Evolutionary conservation across 2,329 filamentous ascomycete species (phyloP), one percentile per base, ranked within the genome.

Genomic region (Pseudogymnoascus sp.): DNA sequence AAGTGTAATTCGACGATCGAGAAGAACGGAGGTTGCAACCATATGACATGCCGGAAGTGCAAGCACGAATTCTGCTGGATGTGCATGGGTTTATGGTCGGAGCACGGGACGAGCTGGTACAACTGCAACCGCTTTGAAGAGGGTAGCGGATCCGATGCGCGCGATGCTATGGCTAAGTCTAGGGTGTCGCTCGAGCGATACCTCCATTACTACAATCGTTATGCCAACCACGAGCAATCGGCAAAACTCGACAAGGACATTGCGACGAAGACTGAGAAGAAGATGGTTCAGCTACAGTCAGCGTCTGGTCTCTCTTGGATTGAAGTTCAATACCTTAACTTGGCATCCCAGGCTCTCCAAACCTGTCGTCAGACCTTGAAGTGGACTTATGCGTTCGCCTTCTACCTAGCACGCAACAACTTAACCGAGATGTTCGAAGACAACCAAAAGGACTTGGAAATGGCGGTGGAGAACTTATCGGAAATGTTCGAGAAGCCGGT

Each of bases 11-110:
- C 93, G 2, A 99, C 94, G 0, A 99, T 99, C 47, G 94, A 99
- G 76, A 99, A 99, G 83, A 99, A 99, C 67, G 92, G 92, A 59
- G 92, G 92, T 3, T 97, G 92, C 78, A 97, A 97, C 76, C 92
- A 97, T 74, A 97, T 97, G 92, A 97, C 92, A 0, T 97, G 92
- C 73, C 82, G 92, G 61, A 97, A 97, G 74, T 97, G 92, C 78
- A 91, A 91, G 70, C 87, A 97, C 71, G 92, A 97, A 71, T 97
- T 99, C 71, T 99, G 94, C 77, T 99, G 94, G 94, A 97, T 99
- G 89, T 99, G 94, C 71, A 99, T 99, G 94, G 94, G 94, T 0
- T 79, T 96, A 0, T 99, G 94, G 94, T 95, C 91, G 1, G 94
- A 99, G 75, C 94, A 99, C 72, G 94, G 94, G 65, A 99, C 93